Percentiles rank a stretch among this genome's conserved stretches.
phyloP scores from a whole-genome alignment of 352 stramenopile species.

The Plasmopara viticola region DNA sequence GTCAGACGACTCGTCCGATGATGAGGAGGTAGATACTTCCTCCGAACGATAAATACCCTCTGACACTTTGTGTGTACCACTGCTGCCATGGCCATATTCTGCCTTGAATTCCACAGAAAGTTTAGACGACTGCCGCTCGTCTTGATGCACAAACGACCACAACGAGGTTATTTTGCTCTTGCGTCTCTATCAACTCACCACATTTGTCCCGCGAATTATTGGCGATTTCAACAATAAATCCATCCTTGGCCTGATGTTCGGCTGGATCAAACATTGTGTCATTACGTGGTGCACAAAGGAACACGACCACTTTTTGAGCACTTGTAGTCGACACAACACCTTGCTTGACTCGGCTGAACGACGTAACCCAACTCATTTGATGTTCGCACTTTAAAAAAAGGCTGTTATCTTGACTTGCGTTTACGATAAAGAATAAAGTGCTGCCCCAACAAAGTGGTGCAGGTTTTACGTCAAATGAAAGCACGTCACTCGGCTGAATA shows the following conservation, averaged over 20 bases:
- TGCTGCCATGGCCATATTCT: conserved; percentile 13
- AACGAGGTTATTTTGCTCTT: conserved; percentile 29
- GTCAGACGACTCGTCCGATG: conserved; percentile 10
- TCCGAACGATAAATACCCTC: conserved; percentile 16
- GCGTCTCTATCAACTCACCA: conserved; percentile 26
- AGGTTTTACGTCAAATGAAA: conserved; percentile 38
- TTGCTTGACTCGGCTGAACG: conserved; percentile 55
- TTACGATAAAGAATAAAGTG: conserved; percentile 56
- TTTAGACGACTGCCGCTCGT: conserved; percentile 29
- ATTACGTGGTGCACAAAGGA: conserved; percentile 36
- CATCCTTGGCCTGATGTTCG: conserved; percentile 56
- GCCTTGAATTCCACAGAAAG: conserved; percentile 33
- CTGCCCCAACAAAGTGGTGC: conserved; percentile 26
- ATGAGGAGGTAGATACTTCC: conserved; percentile 13
- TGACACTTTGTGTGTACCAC: conserved; percentile 9
- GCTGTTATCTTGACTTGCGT: conserved; percentile 39
- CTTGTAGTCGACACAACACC: conserved; percentile 53
- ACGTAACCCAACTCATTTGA: conserved; percentile 73
- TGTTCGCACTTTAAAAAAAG: conserved; percentile 75
- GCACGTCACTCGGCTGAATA: conserved; percentile 37
- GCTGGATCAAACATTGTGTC: conserved; percentile 27
- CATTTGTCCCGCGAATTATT: conserved; percentile 38
- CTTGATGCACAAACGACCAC: conserved; percentile 33
- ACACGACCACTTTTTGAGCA: conserved; percentile 54
- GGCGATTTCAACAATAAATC: conserved; percentile 65